Evolutionary conservation across 108 stramenopile species (phyloP).

Genomic region (Mayamaea pseudoterrestris): DNA sequence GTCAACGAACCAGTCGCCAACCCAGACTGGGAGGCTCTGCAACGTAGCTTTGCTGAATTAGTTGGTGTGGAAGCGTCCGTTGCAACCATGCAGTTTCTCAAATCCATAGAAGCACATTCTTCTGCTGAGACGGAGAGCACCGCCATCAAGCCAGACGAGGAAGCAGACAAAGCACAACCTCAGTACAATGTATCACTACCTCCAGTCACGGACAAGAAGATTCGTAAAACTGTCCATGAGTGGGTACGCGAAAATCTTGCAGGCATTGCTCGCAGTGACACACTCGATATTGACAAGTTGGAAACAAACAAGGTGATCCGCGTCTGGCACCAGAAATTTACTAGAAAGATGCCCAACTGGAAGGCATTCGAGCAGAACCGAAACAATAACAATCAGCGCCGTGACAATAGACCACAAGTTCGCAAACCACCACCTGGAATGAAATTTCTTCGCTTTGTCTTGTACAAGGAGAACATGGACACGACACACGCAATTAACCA

Average conservation of each 20-base stretch:
- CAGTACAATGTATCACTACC: conserved; percentile 30
- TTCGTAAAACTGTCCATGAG: conserved; percentile 43
- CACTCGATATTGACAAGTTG: no score
- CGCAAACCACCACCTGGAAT: conserved; percentile 1
- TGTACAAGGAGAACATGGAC: conserved; percentile 86
- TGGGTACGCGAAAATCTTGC: conserved; percentile 34
- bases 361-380: conserved; percentile 20
- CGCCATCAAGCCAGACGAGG: no score
- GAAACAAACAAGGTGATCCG: conserved; percentile 35
- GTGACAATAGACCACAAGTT: no score
- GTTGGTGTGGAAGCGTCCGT: conserved; percentile 2
- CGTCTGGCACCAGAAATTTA: conserved; percentile 57
- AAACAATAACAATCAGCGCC: conserved; percentile 13
- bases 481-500: conserved; percentile 68
- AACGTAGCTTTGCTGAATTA: conserved; percentile 12
- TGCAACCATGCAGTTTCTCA: conserved; percentile 21
- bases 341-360: conserved; percentile 65
- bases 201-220: conserved; percentile 37
- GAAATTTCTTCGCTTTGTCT: conserved; percentile 67
- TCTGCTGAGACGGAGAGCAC: no score
- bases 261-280: conserved; percentile 48
- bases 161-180: neutral
- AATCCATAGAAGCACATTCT: no score
- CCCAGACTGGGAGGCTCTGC: conserved; percentile 14
- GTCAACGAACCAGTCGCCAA: conserved; percentile 17